Evolutionary conservation across 345 rosid genomes (phyloP).

Genomic region (Aegle marmelos): DNA sequence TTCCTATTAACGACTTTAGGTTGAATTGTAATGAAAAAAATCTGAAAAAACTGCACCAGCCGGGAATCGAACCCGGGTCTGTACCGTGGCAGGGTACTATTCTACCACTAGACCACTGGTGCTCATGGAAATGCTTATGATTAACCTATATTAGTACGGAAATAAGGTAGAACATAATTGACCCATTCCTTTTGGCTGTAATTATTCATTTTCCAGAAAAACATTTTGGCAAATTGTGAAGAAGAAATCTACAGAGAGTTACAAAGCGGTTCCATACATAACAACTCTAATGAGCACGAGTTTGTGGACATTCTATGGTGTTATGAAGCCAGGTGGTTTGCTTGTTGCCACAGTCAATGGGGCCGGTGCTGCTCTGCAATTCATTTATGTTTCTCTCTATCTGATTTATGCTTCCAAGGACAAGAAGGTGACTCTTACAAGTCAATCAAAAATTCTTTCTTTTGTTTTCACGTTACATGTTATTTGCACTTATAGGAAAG

Average conservation of each 20-base stretch:
- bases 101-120: slow-evolving; percentile 13
- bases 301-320: slow-evolving; percentile 63
- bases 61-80: slow-evolving; percentile 53
- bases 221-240: slow-evolving; percentile 41
- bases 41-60: slow-evolving; percentile 24
- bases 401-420: slow-evolving; percentile 44
- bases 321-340: slow-evolving; percentile 48
- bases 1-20: no score
- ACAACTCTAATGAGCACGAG: slow-evolving; percentile 58
- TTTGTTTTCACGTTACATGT: neutral
- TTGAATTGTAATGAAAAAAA: no score
- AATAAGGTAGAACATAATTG: no score
- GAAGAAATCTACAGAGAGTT: slow-evolving; percentile 55
- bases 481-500: no score
- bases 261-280: slow-evolving; percentile 52
- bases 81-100: slow-evolving; percentile 48
- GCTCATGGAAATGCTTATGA: no score
- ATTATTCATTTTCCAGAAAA: slow-evolving; percentile 24
- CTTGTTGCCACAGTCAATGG: slow-evolving; percentile 52
- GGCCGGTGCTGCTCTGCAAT: slow-evolving; percentile 43
- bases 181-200: neutral
- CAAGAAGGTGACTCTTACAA: slow-evolving; percentile 31
- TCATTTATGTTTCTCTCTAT: slow-evolving; percentile 43
- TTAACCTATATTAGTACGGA: no score
- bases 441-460: no score